Percentiles rank a stretch among this genome's conserved stretches.
phyloP scores from a whole-genome alignment of 495 filamentous ascomycete genomes.

The Sabuloglossum arenarium region DNA sequence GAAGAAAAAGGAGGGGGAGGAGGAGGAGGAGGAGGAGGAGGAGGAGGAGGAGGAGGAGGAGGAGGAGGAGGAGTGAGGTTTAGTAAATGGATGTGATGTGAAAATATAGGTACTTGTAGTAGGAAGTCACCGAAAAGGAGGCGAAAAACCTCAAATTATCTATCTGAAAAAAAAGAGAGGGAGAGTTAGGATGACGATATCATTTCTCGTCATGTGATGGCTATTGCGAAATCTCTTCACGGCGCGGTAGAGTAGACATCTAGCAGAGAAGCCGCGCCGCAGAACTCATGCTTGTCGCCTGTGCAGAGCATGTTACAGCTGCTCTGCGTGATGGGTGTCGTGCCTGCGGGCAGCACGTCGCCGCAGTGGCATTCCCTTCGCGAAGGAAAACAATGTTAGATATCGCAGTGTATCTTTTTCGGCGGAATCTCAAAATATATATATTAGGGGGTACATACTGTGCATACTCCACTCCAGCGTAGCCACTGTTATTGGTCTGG shows the following conservation, averaged over 20 bases:
- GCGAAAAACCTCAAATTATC: too few species aligned
- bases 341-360: constrained; percentile 10
- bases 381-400: not conserved
- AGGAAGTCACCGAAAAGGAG: too few species aligned
- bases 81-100: too few species aligned
- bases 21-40: too few species aligned
- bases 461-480: constrained; percentile 19
- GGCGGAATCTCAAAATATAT: not conserved
- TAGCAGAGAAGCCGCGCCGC: constrained; percentile 18
- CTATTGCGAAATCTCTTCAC: too few species aligned
- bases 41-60: too few species aligned
- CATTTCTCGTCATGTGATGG: too few species aligned
- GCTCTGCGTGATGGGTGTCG: constrained; percentile 5
- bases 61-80: too few species aligned
- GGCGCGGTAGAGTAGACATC: constrained; percentile 10
- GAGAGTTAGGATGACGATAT: too few species aligned
- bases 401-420: constrained; percentile 14
- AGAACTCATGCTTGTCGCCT: constrained; percentile 19
- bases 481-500: constrained; percentile 12
- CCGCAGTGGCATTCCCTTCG: constrained; percentile 19
- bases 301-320: constrained; percentile 20
- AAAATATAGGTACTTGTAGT: too few species aligned
- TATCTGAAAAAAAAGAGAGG: too few species aligned
- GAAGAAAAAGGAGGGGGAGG: too few species aligned
- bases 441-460: not conserved